A percentile compares a stretch with the other conserved stretches of the same genome.
These are phyloP conservation scores for Curvularia lunata DNA, from an alignment of 2,329 filamentous ascomycete genomes.

Conservation along the genomic window DNA sequence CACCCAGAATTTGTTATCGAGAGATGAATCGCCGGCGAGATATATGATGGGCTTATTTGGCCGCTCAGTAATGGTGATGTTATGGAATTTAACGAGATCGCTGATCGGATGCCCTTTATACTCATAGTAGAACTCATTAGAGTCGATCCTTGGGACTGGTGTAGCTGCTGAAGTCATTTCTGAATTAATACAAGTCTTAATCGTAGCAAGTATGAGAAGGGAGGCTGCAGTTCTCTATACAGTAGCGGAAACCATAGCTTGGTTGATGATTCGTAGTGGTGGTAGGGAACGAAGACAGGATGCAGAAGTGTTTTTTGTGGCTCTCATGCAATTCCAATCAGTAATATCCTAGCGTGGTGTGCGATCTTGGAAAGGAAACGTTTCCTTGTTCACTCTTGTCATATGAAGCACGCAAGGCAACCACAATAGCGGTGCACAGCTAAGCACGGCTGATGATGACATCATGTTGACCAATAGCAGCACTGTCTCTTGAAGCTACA, in stretches of 20 bases:
- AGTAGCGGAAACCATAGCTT: not conserved
- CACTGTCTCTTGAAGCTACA: not conserved
- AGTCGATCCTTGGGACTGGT: constrained; percentile 23
- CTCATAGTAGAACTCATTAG: constrained; percentile 41
- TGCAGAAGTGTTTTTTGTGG: not conserved
- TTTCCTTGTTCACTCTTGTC: not conserved
- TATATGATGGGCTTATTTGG: constrained; percentile 44
- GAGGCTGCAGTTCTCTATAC: not conserved
- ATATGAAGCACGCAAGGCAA: not conserved
- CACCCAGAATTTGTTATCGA: constrained; percentile 50
- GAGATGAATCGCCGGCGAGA: constrained; percentile 49
- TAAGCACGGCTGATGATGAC: constrained; percentile 5
- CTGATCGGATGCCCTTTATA: constrained; percentile 46
- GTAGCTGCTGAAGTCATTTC: not conserved
- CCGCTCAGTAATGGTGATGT: constrained; percentile 26
- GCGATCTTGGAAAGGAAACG: not conserved
- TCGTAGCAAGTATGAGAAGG: not conserved
- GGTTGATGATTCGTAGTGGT: not conserved
- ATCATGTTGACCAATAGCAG: constrained; percentile 1
- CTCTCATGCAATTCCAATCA: not conserved
- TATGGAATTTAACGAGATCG: constrained; percentile 37
- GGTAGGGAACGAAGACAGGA: not conserved
- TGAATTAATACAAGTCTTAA: not conserved
- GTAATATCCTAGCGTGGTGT: too few relatives aligned
- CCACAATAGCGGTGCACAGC: not conserved